These are phyloP conservation scores for Tuber indicum DNA, from an alignment of 495 filamentous ascomycete genomes.

Conservation along the genomic window DNA sequence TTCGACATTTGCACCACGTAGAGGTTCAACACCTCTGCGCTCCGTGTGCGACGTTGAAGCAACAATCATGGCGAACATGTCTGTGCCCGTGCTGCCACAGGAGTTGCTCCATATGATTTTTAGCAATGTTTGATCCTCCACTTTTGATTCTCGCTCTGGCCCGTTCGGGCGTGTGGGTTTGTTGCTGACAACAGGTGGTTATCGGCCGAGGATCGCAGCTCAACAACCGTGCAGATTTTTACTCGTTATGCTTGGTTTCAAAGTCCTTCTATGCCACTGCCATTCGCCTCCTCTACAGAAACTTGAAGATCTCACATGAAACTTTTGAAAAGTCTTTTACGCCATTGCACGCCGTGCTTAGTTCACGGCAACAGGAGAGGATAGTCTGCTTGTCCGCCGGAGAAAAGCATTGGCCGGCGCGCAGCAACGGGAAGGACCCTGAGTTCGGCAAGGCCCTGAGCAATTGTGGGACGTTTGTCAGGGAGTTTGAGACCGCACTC, in stretches of 20 bases:
- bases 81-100: constrained; percentile 2
- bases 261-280: constrained; percentile 17
- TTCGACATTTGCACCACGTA: neutral
- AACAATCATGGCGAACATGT: neutral
- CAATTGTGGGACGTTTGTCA: constrained; percentile 17
- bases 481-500: constrained; percentile 9
- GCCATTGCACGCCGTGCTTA: constrained; percentile 17
- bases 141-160: neutral
- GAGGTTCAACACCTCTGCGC: neutral
- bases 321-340: constrained; percentile 8
- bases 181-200: neutral
- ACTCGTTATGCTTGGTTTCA: constrained; percentile 19
- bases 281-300: constrained; percentile 21
- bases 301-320: constrained; percentile 9
- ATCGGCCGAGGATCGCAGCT: neutral
- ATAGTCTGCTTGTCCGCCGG: neutral
- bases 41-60: neutral
- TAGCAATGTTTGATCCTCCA: constrained; percentile 8
- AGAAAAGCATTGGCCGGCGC: neutral
- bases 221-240: constrained; percentile 6
- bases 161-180: neutral
- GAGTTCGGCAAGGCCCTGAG: neutral
- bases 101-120: constrained; percentile 22
- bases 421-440: neutral
- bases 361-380: constrained; percentile 4